Evolutionary conservation across 345 rosid genomes (phyloP), one percentile per base, ranked within the genome.

Genomic region (Mangifera indica): DNA sequence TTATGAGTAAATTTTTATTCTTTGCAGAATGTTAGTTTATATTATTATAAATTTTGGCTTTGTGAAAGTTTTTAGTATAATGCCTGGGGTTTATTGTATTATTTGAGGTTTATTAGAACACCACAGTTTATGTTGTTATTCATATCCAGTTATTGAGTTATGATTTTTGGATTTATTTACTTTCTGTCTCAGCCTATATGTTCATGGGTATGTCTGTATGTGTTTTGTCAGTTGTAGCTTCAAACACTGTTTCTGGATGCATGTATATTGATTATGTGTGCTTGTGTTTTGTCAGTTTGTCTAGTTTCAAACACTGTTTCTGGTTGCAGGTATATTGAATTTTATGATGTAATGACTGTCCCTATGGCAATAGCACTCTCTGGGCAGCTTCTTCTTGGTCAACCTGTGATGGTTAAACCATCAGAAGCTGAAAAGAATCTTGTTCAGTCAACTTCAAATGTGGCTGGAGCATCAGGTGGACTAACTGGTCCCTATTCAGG

Each of bases 371-470:
- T 95, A 76, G 98, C 99, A 69, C 91, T 95, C 75, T 92, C 96
- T 74, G 99, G 99, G 60, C 99, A 95, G 80, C 94, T 83, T 71
- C 99, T 95, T 74, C 98, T 86, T 83, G 94, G 99, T 75, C 87
- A 81, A 78, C 92, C 97, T 26, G 97, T 95, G 72, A 95, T 95
- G 99, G 99, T 95, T 74, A 95, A 95, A 74, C 98, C 99, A 53
- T 95, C 99, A 22, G 99, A 95, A 84, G 99, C 99, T n/a, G 99
- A 95, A 80, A 95, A 92, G 84, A 95, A 95, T 80, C 92, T 95
- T 71, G 97, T 88, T 80, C 99, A 95, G 87, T 87, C 98, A 61
- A 91, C 98, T 63, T 55, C 93, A 67, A 74, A 93, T 74, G 87
- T 83, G 13, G 84, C 91, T 81, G 84, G 64, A 44, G 91, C 77